phyloP scores from a whole-genome alignment of 2,329 filamentous ascomycete species.

The Cladophialophora bantiana region DNA sequence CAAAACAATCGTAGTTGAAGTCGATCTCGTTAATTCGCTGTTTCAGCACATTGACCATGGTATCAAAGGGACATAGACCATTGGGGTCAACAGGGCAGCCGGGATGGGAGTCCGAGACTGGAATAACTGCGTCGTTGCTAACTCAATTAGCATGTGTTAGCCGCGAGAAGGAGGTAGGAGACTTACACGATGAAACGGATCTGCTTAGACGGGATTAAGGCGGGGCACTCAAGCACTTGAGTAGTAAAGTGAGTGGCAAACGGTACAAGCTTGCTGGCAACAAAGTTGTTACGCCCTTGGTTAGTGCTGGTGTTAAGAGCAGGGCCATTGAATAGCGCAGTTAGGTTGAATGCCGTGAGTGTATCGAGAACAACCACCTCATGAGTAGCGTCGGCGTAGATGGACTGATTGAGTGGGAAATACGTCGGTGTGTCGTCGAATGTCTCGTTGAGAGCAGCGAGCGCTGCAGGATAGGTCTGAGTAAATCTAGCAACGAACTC shows the following conservation, averaged over 20 bases:
- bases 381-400: conserved; percentile 81
- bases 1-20: conserved; percentile 23
- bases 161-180: background rate
- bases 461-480: conserved; percentile 37
- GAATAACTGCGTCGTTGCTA: conserved; percentile 23
- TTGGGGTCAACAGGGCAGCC: conserved; percentile 19
- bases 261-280: conserved; percentile 17
- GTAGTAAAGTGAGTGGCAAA: conserved; percentile 20
- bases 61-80: conserved; percentile 21
- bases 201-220: conserved; percentile 6
- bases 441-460: conserved; percentile 56
- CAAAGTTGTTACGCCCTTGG: conserved; percentile 10
- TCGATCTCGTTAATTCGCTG: conserved; percentile 23
- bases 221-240: conserved; percentile 18
- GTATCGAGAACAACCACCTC: conserved; percentile 76
- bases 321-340: conserved; percentile 18
- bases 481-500: conserved; percentile 69
- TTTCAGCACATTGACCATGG: conserved; percentile 15
- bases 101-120: conserved; percentile 19
- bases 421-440: conserved; percentile 65
- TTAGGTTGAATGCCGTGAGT: conserved; percentile 70
- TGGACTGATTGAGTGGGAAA: conserved; percentile 75
- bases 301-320: background rate
- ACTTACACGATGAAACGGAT: conserved; percentile 23
- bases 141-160: background rate